Conservation (phyloP, 1,139 yeast genomes). For the Debaryomyces coudertii region DNA sequence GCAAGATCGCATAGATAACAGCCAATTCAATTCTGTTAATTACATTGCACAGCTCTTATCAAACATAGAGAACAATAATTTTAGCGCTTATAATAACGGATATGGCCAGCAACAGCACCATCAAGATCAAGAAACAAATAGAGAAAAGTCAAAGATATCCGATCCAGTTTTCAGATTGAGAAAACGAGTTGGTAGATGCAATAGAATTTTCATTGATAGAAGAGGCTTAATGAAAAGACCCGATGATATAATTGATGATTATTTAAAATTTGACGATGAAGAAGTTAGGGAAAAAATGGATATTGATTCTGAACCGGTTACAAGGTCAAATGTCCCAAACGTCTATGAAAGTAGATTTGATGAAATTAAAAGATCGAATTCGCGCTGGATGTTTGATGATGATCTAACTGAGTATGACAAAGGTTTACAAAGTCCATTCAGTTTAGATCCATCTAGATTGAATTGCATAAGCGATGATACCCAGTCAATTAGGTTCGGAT, state of each 20-base stretch:
- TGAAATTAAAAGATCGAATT: conserved; percentile 56
- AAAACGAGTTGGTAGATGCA: conserved; percentile 75
- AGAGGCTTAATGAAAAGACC: conserved; percentile 44
- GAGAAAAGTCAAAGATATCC: conserved; percentile 37
- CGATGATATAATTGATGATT: conserved; percentile 42
- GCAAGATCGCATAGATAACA: conserved; percentile 31
- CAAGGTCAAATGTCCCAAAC: conserved; percentile 22
- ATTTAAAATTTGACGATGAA: conserved; percentile 34
- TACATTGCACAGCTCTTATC: conserved; percentile 46
- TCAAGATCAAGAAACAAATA: conserved; percentile 24
- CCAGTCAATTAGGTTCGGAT: conserved; percentile 87
- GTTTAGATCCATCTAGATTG: conserved; percentile 67
- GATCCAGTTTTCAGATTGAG: conserved; percentile 69
- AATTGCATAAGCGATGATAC: conserved; percentile 86
- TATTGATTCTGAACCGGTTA: conserved; percentile 15
- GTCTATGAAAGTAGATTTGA: conserved; percentile 67
- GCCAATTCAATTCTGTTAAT: conserved; percentile 29
- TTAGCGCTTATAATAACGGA: conserved; percentile 50
- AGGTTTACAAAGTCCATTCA: conserved; percentile 56
- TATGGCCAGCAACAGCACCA: conserved; percentile 36
- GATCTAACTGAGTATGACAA: conserved; percentile 55
- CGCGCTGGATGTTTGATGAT: conserved; percentile 77
- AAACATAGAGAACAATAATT: conserved; percentile 50
- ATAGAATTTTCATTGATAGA: conserved; percentile 75
- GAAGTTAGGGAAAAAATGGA: conserved; percentile 24